A percentile compares a stretch with the other conserved stretches of the same genome.
These are phyloP conservation scores for Fusarium sp. DNA, from an alignment of 2,329 filamentous ascomycete genomes.

Conservation along the genomic window DNA sequence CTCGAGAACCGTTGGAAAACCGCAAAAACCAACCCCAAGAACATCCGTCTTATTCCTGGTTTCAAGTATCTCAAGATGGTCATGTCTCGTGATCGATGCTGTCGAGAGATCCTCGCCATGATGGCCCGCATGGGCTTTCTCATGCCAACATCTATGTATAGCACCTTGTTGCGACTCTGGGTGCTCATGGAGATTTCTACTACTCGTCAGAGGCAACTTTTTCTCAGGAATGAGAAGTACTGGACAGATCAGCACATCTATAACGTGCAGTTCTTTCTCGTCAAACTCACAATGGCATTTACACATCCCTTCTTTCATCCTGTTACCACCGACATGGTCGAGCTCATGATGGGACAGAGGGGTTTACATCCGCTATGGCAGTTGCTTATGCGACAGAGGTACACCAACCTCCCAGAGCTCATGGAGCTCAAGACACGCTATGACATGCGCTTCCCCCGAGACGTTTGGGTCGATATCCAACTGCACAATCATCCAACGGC, in stretches of 20 bases:
- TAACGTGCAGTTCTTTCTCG: constrained; percentile 70
- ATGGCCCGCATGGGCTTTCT: constrained; percentile 69
- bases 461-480: constrained; percentile 38
- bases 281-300: constrained; percentile 79
- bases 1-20: constrained; percentile 16
- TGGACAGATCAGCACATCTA: constrained; percentile 72
- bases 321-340: constrained; percentile 61
- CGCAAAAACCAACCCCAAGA: constrained; percentile 16
- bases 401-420: constrained; percentile 61
- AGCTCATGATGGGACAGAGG: constrained; percentile 70
- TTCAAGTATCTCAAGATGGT: constrained; percentile 77
- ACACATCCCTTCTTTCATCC: constrained; percentile 69
- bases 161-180: constrained; percentile 75
- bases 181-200: constrained; percentile 74
- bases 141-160: constrained; percentile 60
- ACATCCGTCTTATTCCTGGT: constrained; percentile 66
- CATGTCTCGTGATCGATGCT: constrained; percentile 64
- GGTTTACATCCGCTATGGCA: constrained; percentile 67
- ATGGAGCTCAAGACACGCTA: constrained; percentile 69
- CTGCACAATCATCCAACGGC: constrained; percentile 46
- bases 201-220: constrained; percentile 62
- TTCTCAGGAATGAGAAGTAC: constrained; percentile 63
- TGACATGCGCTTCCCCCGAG: constrained; percentile 58
- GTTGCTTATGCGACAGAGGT: constrained; percentile 67
- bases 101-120: constrained; percentile 70